A percentile compares a stretch with the other conserved stretches of the same genome.
Conservation (phyloP, 1,139 yeast genomes). For the Geotrichum fermentans region DNA sequence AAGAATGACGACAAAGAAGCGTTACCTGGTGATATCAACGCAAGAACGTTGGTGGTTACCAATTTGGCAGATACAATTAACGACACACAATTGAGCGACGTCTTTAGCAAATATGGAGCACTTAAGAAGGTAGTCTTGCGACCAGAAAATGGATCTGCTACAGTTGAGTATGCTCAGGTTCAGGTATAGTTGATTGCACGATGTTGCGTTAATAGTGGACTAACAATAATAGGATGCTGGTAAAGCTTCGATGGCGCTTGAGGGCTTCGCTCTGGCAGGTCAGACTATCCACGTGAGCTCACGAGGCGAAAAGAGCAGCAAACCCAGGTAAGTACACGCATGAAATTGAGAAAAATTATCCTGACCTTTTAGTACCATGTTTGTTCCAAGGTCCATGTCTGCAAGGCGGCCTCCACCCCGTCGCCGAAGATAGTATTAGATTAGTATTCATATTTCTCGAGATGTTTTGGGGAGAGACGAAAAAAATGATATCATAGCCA, state of each 20-base stretch:
- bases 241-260: conserved; percentile 49
- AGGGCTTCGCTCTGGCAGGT: conserved; percentile 43
- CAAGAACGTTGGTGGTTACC: conserved; percentile 27
- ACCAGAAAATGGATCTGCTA: conserved; percentile 49
- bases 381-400: conserved; percentile 9
- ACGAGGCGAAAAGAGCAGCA: not conserved
- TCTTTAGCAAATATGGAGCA: conserved; percentile 44
- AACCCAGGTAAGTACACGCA: conserved; percentile 1
- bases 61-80: conserved; percentile 31
- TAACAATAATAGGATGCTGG: conserved; percentile 45
- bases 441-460: no score
- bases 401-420: conserved; percentile 3
- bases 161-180: conserved; percentile 48
- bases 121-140: conserved; percentile 50
- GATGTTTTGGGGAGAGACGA: no score
- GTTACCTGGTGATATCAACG: conserved; percentile 18
- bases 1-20: not conserved
- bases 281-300: conserved; percentile 29
- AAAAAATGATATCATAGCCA: no score
- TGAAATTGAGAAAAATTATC: not conserved
- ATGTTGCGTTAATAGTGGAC: not conserved
- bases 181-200: conserved; percentile 21
- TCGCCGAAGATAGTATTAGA: conserved; percentile 1
- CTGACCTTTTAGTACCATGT: conserved; percentile 5
- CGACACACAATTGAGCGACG: conserved; percentile 28